These are phyloP conservation scores for Fragilaria crotonensis DNA, from an alignment of 108 stramenopile genomes.

Conservation along the genomic window DNA sequence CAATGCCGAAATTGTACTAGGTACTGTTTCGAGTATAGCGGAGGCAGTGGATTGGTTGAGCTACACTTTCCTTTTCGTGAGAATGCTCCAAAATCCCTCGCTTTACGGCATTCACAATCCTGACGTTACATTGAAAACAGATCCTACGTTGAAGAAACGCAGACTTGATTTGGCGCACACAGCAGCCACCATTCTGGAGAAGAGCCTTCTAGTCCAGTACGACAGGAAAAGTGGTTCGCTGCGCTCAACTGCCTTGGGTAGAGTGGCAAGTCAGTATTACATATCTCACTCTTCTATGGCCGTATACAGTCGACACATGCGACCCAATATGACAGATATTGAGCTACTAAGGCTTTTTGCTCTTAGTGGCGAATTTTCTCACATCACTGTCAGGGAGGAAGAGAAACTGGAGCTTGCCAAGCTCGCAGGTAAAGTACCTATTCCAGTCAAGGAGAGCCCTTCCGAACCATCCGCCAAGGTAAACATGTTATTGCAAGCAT, in stretches of 20 bases:
- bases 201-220: slow-evolving; percentile 88
- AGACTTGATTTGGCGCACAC: slow-evolving; percentile 91
- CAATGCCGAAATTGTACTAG: slow-evolving; percentile 97
- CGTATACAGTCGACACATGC: slow-evolving; percentile 90
- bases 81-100: slow-evolving; percentile 93
- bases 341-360: slow-evolving; percentile 95
- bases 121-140: slow-evolving; percentile 61
- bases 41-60: slow-evolving; percentile 98
- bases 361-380: slow-evolving; percentile 93
- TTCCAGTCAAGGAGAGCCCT: slow-evolving; percentile 95
- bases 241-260: slow-evolving; percentile 90
- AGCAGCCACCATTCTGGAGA: slow-evolving; percentile 88
- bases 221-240: slow-evolving; percentile 89
- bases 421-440: slow-evolving; percentile 93
- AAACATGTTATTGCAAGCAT: slow-evolving; percentile 97
- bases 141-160: slow-evolving; percentile 83
- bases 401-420: slow-evolving; percentile 96
- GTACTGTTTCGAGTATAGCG: slow-evolving; percentile 80
- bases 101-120: slow-evolving; percentile 81
- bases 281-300: slow-evolving; percentile 96
- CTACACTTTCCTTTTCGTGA: slow-evolving; percentile 97
- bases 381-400: slow-evolving; percentile 95
- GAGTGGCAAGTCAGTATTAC: slow-evolving; percentile 97
- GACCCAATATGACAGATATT: slow-evolving; percentile 97
- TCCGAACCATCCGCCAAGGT: slow-evolving; percentile 94